phyloP scores from a whole-genome alignment of 192 early-diverging fungal genomes.

The Linnemannia exigua region DNA sequence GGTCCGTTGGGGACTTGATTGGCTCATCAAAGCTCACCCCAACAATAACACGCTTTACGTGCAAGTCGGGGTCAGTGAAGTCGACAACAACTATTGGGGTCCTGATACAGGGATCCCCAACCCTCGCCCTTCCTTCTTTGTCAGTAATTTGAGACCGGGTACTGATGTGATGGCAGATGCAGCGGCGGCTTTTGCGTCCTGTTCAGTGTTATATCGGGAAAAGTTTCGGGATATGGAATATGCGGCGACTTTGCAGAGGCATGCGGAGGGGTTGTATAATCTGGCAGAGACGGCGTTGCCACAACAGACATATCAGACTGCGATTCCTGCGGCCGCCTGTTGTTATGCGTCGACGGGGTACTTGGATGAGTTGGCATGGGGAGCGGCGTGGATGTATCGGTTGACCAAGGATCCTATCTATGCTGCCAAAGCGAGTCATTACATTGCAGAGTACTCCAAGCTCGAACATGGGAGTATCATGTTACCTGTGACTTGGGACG shows the following conservation, averaged over 20 bases:
- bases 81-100: slow-evolving; percentile 72
- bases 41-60: slow-evolving; percentile 63
- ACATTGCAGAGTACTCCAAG: slow-evolving; percentile 54
- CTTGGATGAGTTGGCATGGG: slow-evolving; percentile 62
- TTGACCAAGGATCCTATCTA: slow-evolving; percentile 59
- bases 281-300: slow-evolving; percentile 61
- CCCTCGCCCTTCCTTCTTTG: slow-evolving; percentile 61
- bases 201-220: slow-evolving; percentile 61
- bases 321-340: slow-evolving; percentile 48
- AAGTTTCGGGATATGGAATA: slow-evolving; percentile 58
- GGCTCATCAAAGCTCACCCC: slow-evolving; percentile 69
- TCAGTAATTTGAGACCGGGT: slow-evolving; percentile 59
- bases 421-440: slow-evolving; percentile 54
- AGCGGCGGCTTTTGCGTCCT: slow-evolving; percentile 66
- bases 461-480: neutral
- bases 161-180: slow-evolving; percentile 66
- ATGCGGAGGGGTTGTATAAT: slow-evolving; percentile 53
- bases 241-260: slow-evolving; percentile 42
- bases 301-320: slow-evolving; percentile 48
- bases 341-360: slow-evolving; percentile 58
- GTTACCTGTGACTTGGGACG: slow-evolving; percentile 62
- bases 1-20: slow-evolving; percentile 71
- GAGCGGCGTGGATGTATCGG: slow-evolving; percentile 65
- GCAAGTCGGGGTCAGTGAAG: slow-evolving; percentile 58
- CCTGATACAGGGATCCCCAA: slow-evolving; percentile 64